Evolutionary conservation across 1,284 basidiomycete species (phyloP).

Genomic region (Apiotrichum akiyoshidainum): DNA sequence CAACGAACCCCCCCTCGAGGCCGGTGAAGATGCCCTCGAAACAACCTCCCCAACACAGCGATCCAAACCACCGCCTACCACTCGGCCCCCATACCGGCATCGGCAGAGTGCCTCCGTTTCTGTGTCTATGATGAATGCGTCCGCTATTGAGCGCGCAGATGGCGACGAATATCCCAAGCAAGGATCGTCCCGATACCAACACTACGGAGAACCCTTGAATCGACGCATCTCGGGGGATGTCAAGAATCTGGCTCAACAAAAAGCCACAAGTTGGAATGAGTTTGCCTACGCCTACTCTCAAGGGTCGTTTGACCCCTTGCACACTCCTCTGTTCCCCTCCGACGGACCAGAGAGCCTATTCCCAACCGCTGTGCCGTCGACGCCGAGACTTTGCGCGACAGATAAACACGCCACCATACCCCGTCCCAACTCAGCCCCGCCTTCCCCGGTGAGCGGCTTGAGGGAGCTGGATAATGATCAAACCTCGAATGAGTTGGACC

Average conservation of each 20-base stretch:
- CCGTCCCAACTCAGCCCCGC: too few relatives aligned
- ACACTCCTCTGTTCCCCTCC: slow-evolving; percentile 58
- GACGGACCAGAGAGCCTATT: not conserved
- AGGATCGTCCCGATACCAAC: not conserved
- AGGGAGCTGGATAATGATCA: too few relatives aligned
- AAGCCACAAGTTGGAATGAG: slow-evolving; percentile 59
- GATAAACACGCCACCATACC: too few relatives aligned
- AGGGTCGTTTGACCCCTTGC: slow-evolving; percentile 76
- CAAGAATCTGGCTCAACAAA: not conserved
- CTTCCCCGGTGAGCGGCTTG: too few relatives aligned
- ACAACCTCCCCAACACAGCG: too few relatives aligned
- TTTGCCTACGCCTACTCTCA: slow-evolving; percentile 71
- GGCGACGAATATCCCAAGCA: not conserved
- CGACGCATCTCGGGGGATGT: not conserved
- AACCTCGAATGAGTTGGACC: too few relatives aligned
- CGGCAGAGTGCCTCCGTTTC: too few relatives aligned
- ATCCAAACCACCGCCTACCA: too few relatives aligned
- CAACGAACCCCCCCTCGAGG: not conserved
- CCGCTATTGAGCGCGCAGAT: too few relatives aligned
- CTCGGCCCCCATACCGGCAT: too few relatives aligned
- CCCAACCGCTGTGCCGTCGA: not conserved
- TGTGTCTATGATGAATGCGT: too few relatives aligned
- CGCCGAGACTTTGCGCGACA: not conserved
- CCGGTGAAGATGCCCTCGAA: too few relatives aligned
- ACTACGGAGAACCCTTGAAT: not conserved